Evolutionary conservation across 2,329 filamentous ascomycete genomes (phyloP).

Genomic region (Alternaria atra): DNA sequence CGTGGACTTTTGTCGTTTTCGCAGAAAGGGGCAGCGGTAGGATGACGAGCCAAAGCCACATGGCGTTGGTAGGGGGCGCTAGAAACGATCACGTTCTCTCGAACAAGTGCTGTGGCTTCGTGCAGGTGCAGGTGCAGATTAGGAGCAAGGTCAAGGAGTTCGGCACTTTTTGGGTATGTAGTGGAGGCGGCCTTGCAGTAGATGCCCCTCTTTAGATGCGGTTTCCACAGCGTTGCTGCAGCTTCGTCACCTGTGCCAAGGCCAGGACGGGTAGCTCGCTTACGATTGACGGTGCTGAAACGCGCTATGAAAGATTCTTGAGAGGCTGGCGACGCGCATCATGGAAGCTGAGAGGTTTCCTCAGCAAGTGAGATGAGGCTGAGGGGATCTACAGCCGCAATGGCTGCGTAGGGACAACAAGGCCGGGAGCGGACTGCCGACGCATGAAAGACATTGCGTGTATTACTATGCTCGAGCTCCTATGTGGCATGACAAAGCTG

Average conservation of each 20-base stretch:
- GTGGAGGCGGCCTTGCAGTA: constrained; percentile 10
- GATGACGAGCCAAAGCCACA: constrained; percentile 8
- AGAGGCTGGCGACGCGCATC: constrained; percentile 14
- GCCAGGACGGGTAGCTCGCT: constrained; percentile 21
- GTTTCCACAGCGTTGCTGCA: constrained; percentile 5
- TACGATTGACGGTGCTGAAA: constrained; percentile 34
- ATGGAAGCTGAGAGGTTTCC: not conserved
- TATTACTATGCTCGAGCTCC: constrained; percentile 9
- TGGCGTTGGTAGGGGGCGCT: constrained; percentile 10
- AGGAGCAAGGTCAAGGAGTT: constrained; percentile 9
- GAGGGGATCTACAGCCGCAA: constrained; percentile 8
- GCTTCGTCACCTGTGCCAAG: constrained; percentile 24
- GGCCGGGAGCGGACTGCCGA: constrained; percentile 7
- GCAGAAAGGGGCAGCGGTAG: constrained; percentile 11
- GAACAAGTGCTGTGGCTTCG: not conserved
- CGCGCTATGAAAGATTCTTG: constrained; percentile 22
- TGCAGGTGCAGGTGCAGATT: constrained; percentile 7
- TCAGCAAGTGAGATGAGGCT: constrained; percentile 8
- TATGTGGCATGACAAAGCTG: constrained; percentile 5
- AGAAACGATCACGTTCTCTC: constrained; percentile 10
- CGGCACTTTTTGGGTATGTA: constrained; percentile 6
- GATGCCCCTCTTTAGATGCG: constrained; percentile 9
- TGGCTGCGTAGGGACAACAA: not conserved
- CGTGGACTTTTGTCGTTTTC: not conserved
- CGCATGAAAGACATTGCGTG: constrained; percentile 12